A percentile compares a stretch with the other conserved stretches of the same genome.
Conservation (phyloP, 2,329 filamentous ascomycete genomes). For the Aschersonia sp. region DNA sequence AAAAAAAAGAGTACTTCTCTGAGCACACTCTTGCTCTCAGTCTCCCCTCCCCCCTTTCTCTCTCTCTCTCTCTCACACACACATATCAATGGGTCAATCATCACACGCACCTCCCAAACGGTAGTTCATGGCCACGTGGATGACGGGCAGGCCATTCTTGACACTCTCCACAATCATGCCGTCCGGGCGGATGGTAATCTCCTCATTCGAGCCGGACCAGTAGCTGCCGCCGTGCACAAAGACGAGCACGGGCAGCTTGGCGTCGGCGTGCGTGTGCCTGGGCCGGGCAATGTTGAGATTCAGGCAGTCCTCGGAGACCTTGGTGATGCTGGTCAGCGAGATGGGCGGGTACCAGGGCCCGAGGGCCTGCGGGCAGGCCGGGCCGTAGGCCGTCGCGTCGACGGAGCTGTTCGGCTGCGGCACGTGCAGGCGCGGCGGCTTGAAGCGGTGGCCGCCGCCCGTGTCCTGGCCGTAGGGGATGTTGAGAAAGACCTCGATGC, state of each 20-base stretch:
- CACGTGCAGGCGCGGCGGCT: constrained; percentile 22
- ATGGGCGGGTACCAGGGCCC: constrained; percentile 14
- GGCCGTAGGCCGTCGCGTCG: constrained; percentile 23
- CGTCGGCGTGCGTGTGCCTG: constrained; percentile 5
- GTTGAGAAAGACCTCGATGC: constrained; percentile 30
- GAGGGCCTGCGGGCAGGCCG: constrained; percentile 27
- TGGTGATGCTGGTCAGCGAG: constrained; percentile 20
- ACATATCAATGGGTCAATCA: not conserved
- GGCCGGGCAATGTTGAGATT: constrained; percentile 20
- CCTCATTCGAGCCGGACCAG: constrained; percentile 14
- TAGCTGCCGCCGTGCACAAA: constrained; percentile 20
- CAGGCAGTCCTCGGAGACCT: constrained; percentile 21
- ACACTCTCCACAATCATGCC: constrained; percentile 30
- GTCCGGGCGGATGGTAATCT: constrained; percentile 23
- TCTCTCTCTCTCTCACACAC: not conserved
- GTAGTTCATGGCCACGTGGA: constrained; percentile 21
- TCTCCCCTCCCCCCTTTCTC: no score
- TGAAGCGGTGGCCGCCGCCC: constrained; percentile 27
- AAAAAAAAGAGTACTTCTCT: not conserved
- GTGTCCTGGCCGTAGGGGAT: constrained; percentile 33
- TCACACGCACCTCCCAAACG: constrained; percentile 9
- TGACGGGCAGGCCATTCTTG: constrained; percentile 21
- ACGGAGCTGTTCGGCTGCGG: constrained; percentile 17
- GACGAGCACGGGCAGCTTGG: constrained; percentile 20
- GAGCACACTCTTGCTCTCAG: no score